Evolutionary conservation across 805 yeast genomes (phyloP).

Genomic region (Wickerhamomyces bovis): DNA sequence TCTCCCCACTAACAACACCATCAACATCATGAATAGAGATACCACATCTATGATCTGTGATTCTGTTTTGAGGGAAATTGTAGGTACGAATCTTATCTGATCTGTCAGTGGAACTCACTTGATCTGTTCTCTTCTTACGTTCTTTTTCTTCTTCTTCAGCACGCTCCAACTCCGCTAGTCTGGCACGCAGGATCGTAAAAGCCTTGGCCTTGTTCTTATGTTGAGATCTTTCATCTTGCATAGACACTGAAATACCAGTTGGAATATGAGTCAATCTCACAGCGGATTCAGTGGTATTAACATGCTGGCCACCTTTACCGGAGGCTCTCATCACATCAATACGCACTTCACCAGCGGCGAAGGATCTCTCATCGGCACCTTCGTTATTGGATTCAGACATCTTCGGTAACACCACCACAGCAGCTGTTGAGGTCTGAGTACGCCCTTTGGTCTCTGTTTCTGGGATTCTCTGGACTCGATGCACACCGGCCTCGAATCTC

Average conservation of each 20-base stretch:
- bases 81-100: slow-evolving; percentile 92
- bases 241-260: slow-evolving; percentile 80
- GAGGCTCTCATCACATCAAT: slow-evolving; percentile 97
- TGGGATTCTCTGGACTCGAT: slow-evolving; percentile 91
- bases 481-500: slow-evolving; percentile 90
- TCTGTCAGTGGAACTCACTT: slow-evolving; percentile 83
- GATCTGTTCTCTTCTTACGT: slow-evolving; percentile 63
- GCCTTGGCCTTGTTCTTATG: slow-evolving; percentile 94
- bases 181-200: slow-evolving; percentile 69
- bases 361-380: slow-evolving; percentile 57
- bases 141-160: slow-evolving; percentile 60
- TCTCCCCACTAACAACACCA: slow-evolving; percentile 56
- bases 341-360: slow-evolving; percentile 82
- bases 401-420: slow-evolving; percentile 88
- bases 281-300: slow-evolving; percentile 95
- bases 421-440: slow-evolving; percentile 93
- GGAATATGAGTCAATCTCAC: slow-evolving; percentile 90
- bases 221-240: slow-evolving; percentile 95
- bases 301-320: slow-evolving; percentile 98
- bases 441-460: slow-evolving; percentile 91
- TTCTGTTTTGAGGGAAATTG: slow-evolving; percentile 85
- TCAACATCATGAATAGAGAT: slow-evolving; percentile 69
- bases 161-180: slow-evolving; percentile 77
- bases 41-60: slow-evolving; percentile 92
- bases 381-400: slow-evolving; percentile 47